phyloP scores from a whole-genome alignment of 768 basidiomycete species.

The Amanita muscaria region DNA sequence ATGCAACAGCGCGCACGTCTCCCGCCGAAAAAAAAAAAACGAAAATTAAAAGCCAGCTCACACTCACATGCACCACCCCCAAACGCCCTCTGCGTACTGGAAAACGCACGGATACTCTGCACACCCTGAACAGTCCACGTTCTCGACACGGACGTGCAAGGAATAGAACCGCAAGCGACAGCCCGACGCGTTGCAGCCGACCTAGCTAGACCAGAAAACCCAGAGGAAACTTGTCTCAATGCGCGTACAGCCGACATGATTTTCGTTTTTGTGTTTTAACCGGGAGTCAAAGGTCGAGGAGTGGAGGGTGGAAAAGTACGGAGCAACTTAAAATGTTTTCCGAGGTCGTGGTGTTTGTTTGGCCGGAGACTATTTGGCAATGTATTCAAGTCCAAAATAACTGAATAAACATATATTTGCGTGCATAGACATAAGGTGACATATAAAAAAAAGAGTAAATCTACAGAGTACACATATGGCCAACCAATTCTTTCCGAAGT shows the following conservation, averaged over 20 bases:
- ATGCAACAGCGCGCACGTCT: too few relatives aligned
- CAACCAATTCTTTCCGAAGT: too few relatives aligned
- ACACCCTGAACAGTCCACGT: not conserved
- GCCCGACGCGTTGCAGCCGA: constrained; percentile 1
- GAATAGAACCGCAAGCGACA: not conserved
- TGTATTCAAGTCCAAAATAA: too few relatives aligned
- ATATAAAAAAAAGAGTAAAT: too few relatives aligned
- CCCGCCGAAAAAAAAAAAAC: not conserved
- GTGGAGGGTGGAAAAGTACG: not conserved
- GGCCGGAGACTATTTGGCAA: too few relatives aligned
- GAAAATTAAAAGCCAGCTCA: not conserved
- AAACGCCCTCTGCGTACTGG: constrained; percentile 13
- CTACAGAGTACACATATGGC: too few relatives aligned
- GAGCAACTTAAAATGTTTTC: too few relatives aligned
- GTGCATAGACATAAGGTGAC: too few relatives aligned
- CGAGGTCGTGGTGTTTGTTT: too few relatives aligned
- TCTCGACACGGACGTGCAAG: not conserved
- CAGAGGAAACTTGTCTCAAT: constrained; percentile 6
- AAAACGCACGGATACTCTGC: constrained; percentile 10
- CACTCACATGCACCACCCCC: not conserved
- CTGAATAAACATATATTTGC: too few relatives aligned
- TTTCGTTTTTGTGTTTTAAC: not conserved
- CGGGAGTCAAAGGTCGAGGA: not conserved
- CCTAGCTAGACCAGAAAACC: not conserved
- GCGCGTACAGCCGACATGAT: constrained; percentile 8